Evolutionary conservation across 148 eudicot species (phyloP).

Genomic region (Camellia sinensis): DNA sequence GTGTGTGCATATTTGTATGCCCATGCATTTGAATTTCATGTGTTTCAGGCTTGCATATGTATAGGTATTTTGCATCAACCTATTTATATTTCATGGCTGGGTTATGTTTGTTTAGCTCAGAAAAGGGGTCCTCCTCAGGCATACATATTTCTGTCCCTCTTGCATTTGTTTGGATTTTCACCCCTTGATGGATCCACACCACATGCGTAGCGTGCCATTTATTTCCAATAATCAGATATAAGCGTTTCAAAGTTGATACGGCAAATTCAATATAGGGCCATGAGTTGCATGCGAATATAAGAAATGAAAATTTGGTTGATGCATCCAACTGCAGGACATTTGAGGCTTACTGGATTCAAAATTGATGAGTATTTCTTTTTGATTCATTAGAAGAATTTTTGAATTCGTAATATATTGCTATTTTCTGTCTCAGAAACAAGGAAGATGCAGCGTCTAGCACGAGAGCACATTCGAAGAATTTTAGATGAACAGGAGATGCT

Average conservation of each 20-base stretch:
- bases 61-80: background rate
- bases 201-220: background rate
- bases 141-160: background rate
- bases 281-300: background rate
- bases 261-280: background rate
- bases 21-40: background rate
- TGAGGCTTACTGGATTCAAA: background rate
- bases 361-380: background rate
- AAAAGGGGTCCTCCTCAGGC: background rate
- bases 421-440: conserved; percentile 51
- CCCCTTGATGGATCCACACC: background rate
- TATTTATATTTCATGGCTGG: background rate
- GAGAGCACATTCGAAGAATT: conserved; percentile 55
- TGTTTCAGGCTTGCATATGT: background rate
- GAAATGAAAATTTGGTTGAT: background rate
- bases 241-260: background rate
- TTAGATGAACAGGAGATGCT: conserved; percentile 71
- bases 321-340: background rate
- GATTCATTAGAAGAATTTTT: background rate
- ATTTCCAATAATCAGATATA: background rate
- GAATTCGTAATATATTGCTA: background rate
- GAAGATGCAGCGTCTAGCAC: conserved; percentile 62
- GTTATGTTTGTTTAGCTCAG: background rate
- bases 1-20: background rate
- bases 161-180: conserved; percentile 7